Conservation (phyloP, 768 basidiomycete species). For the Gelatoporia subvermispora region DNA sequence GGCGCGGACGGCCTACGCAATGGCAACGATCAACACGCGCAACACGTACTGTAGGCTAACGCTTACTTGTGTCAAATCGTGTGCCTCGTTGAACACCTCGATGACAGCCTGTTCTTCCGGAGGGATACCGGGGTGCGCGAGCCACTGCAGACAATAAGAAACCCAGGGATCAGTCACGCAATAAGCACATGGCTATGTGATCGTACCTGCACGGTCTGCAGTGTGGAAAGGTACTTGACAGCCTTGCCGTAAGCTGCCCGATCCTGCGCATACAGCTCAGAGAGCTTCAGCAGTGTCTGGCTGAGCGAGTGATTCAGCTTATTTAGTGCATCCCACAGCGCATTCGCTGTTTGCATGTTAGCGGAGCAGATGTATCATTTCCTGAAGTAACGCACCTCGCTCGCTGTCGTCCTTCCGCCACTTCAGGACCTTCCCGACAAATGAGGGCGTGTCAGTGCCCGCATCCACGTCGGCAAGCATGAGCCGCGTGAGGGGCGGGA, state of each 20-base stretch:
- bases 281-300: conserved; percentile 45
- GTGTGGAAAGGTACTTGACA: conserved; percentile 57
- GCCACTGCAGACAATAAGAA: conserved; percentile 18
- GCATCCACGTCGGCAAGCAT: conserved; percentile 95
- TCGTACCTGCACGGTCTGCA: conserved; percentile 53
- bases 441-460: conserved; percentile 92
- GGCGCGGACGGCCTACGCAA: conserved; percentile 61
- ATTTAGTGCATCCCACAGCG: conserved; percentile 62
- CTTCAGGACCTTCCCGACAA: conserved; percentile 85
- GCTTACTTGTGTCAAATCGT: conserved; percentile 53
- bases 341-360: conserved; percentile 40
- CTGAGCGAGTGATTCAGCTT: conserved; percentile 58
- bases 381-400: conserved; percentile 38
- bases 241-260: conserved; percentile 46
- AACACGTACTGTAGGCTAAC: not conserved
- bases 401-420: conserved; percentile 71
- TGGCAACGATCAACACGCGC: not conserved
- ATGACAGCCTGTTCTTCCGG: conserved; percentile 40
- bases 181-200: not conserved
- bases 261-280: conserved; percentile 43
- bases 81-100: conserved; percentile 53
- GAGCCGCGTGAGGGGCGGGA: conserved; percentile 80
- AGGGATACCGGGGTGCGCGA: conserved; percentile 49
- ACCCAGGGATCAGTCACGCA: not conserved
- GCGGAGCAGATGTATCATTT: conserved; percentile 1